phyloP scores from a whole-genome alignment of 306 rosid species.

The Glycine soja region DNA sequence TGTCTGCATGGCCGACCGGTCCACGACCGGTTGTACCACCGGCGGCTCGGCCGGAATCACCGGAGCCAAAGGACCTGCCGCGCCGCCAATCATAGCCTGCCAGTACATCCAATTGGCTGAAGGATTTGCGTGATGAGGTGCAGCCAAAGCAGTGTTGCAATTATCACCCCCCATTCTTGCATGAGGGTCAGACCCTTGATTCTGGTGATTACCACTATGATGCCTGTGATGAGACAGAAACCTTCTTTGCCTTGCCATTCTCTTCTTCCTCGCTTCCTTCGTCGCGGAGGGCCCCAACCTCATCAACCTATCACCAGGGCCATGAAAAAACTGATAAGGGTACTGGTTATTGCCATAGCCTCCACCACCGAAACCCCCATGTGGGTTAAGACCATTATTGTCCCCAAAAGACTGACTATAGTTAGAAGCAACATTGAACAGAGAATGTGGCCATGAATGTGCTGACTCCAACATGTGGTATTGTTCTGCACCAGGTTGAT shows the following conservation, averaged over 20 bases:
- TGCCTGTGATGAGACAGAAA: conserved; percentile 62
- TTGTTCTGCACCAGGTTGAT: conserved; percentile 34
- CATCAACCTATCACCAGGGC: conserved; percentile 60
- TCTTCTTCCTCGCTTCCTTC: conserved; percentile 91
- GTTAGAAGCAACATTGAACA: conserved; percentile 56
- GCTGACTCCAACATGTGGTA: conserved; percentile 64
- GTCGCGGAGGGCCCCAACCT: conserved; percentile 84
- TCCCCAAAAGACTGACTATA: conserved; percentile 64
- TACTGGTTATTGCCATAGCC: conserved; percentile 59
- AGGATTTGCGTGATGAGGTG: conserved; percentile 53
- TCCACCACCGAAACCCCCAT: conserved; percentile 22
- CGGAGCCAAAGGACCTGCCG: conserved; percentile 40
- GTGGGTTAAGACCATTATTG: conserved; percentile 38
- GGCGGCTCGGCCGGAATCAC: conserved; percentile 7
- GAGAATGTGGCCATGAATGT: conserved; percentile 68
- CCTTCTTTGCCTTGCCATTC: conserved; percentile 92
- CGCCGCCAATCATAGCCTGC: conserved; percentile 54
- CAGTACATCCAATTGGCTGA: conserved; percentile 77
- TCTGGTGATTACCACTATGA: conserved; percentile 49
- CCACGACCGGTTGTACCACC: neutral
- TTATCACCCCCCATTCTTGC: conserved; percentile 55
- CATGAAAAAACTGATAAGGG: conserved; percentile 60
- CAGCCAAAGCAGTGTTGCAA: conserved; percentile 52
- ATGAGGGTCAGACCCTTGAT: conserved; percentile 53
- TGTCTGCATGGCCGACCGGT: conserved; percentile 54